These are phyloP conservation scores for Plectosphaerella sp. DNA, from an alignment of 2,329 filamentous ascomycete species.

Conservation along the genomic window DNA sequence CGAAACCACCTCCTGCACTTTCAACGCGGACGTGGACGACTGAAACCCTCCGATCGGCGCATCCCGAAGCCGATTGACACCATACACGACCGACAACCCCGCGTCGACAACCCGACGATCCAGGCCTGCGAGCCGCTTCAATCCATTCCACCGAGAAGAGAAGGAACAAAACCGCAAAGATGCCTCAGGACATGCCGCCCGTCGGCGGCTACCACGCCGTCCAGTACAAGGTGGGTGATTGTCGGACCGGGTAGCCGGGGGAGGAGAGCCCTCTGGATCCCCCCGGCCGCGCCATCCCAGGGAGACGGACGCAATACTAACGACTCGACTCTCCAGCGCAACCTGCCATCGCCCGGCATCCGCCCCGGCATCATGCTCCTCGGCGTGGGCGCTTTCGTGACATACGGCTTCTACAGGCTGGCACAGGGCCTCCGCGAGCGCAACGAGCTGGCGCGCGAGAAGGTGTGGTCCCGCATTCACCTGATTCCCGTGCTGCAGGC, in stretches of 20 bases:
- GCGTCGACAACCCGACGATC: slow-evolving; percentile 5
- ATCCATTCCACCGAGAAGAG: not conserved
- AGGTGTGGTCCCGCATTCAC: slow-evolving; percentile 97
- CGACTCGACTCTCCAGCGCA: slow-evolving; percentile 56
- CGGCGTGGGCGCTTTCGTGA: slow-evolving; percentile 73
- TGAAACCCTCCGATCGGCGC: too few relatives aligned
- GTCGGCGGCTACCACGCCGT: slow-evolving; percentile 90
- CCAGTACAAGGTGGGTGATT: slow-evolving; percentile 79
- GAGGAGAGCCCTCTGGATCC: not conserved
- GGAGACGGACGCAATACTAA: not conserved
- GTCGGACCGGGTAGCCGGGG: not conserved
- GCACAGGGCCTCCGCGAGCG: slow-evolving; percentile 82
- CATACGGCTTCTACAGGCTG: slow-evolving; percentile 85
- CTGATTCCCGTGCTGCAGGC: slow-evolving; percentile 91
- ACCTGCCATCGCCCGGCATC: slow-evolving; percentile 88
- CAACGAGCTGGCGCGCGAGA: slow-evolving; percentile 92
- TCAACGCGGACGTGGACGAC: not conserved
- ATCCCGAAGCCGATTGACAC: not conserved
- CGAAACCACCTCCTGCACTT: not conserved
- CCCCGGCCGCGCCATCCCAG: not conserved
- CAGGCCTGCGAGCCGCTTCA: slow-evolving; percentile 5
- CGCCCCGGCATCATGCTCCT: slow-evolving; percentile 74
- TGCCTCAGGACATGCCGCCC: slow-evolving; percentile 98
- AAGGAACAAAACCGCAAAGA: slow-evolving; percentile 30
- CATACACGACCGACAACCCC: not conserved